Base-by-base conservation (phyloP, 2,329 filamentous ascomycete genomes). In the Phyllosticta capitalensis region DNA sequence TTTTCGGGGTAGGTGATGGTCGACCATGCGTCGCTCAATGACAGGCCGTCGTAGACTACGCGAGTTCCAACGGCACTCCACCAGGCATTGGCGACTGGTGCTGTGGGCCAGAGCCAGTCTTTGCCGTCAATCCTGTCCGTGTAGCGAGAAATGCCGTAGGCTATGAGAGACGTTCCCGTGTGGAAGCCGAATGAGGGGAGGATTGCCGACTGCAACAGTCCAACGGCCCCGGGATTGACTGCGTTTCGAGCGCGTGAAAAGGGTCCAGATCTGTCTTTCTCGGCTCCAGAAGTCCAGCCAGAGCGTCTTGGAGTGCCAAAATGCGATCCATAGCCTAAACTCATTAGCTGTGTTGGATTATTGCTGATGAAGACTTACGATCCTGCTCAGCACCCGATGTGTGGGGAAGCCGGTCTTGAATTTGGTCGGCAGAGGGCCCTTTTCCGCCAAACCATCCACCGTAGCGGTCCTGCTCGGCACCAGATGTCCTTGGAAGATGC, bases 71-170 rank as follows among this genome's bases (percentile, higher is more conserved):
- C 69, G 21, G 82, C 81, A 58, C 76, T 79, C 79, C 81, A 84
- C 83, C 82, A 85, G 6, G 81, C 81, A 66, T 83, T 84, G 60
- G 75, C 68, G 9, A 84, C 77, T 64, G 80, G 80, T 2, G 74
- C 79, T 3, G 75, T 71, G 0, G 81, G 80, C 81, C 82, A 84
- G 5, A 82, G 69, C 74, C 78, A 82, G 67, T 86, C 82, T 65
- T 85, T 86, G n/a, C 77, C 72, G 59, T 85, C 82, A 9, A 81
- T 76, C n/a, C 77, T 75, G 64, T 83, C 69, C 7, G 80, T 82
- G 55, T 78, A 75, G 22, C 80, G 74, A 0, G 79, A 79, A 28
- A 77, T 72, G 9, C 75, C 75, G 65, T 81, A 85, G 0, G 81
- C 76, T 30, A 80, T 74, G 28, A 79, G 64, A 9, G 80, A 76